Evolutionary conservation across 2,329 filamentous ascomycete genomes (phyloP), one percentile per base, ranked within the genome.

Genomic region (Sporothrix brunneoviolacea): DNA sequence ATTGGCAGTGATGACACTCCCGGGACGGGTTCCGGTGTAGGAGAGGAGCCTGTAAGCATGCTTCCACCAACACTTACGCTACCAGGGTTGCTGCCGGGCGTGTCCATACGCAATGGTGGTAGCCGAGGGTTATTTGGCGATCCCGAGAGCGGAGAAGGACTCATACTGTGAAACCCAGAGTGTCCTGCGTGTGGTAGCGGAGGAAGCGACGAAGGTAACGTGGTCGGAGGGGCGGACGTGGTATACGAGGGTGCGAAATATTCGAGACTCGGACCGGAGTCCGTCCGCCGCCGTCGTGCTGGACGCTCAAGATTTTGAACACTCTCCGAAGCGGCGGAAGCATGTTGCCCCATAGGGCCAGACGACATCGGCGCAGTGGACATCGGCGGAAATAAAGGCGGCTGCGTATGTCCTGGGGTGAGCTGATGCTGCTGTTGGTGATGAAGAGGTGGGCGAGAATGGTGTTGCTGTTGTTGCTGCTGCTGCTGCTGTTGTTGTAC

Each of bases 81-180:
- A 56, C 53, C 66, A 52, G 21, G 28, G 59, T 63, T 50, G 52
- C 47, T 65, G 56, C 32, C 58, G 49, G 55, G 55, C 40, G 55
- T 50, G 15, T 57, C 52, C 52, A 56, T 37, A 1, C 51, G 53
- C 9, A 55, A 28, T 5, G 52, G 51, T 4, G 52, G 52, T 15
- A 57, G 45, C 2, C 51, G 53, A 7, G 52, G 48, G 30, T 50
- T 46, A 37, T 21, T 50, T 8, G 55, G 53, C 13, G 53, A 56
- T 0, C 40, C 52, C 5, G 53, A 51, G n/a, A 53, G 48, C 9
- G 53, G 48, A 3, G 52, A 54, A 13, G 55, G 55, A 12, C 50
- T 53, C 47, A 54, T 45, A 27, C 52, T 54, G 36, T 46, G 52
- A 10, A 47, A 54, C 18, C 52, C 33, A 4, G 18, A 30, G 24